Evolutionary conservation across 257 asterid genomes (phyloP).

Genomic region (Ballota nigra): DNA sequence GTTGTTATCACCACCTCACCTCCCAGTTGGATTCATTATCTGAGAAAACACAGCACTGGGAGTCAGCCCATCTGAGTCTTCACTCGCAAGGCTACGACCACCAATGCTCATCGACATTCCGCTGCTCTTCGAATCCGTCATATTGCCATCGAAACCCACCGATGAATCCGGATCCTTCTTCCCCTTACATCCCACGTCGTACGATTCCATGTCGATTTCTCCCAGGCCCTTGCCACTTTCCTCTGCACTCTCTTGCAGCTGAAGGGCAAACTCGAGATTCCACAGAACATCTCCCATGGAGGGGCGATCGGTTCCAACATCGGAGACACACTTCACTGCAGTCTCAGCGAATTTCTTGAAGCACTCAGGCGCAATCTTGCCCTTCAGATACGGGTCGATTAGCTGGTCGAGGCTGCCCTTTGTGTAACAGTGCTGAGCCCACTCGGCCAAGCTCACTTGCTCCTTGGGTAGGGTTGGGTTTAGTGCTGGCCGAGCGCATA

Average conservation of each 20-base stretch:
- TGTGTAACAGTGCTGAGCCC: conserved; percentile 77
- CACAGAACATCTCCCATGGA: conserved; percentile 94
- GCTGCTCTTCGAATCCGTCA: conserved; percentile 70
- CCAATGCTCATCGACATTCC: conserved; percentile 92
- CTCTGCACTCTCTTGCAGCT: conserved; percentile 92
- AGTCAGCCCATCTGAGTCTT: conserved; percentile 82
- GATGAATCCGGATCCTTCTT: conserved; percentile 58
- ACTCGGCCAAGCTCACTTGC: conserved; percentile 88
- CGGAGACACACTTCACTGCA: conserved; percentile 81
- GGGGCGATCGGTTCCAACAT: conserved; percentile 80
- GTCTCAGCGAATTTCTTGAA: conserved; percentile 81
- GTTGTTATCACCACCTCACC: conserved; percentile 32
- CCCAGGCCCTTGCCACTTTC: conserved; percentile 66
- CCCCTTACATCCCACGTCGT: conserved; percentile 44
- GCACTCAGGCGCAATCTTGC: conserved; percentile 88
- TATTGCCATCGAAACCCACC: conserved; percentile 54
- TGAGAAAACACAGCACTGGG: conserved; percentile 98
- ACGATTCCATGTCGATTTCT: conserved; percentile 35
- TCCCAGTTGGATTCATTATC: conserved; percentile 90
- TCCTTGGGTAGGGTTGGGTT: conserved; percentile 84
- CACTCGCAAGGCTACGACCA: conserved; percentile 84
- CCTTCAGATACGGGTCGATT: conserved; percentile 81
- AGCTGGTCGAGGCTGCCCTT: conserved; percentile 79
- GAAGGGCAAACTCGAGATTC: conserved; percentile 91
- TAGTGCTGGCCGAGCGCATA: conserved; percentile 83